Evolutionary conservation across 768 basidiomycete species (phyloP).

Genomic region (Calocera viscosa): DNA sequence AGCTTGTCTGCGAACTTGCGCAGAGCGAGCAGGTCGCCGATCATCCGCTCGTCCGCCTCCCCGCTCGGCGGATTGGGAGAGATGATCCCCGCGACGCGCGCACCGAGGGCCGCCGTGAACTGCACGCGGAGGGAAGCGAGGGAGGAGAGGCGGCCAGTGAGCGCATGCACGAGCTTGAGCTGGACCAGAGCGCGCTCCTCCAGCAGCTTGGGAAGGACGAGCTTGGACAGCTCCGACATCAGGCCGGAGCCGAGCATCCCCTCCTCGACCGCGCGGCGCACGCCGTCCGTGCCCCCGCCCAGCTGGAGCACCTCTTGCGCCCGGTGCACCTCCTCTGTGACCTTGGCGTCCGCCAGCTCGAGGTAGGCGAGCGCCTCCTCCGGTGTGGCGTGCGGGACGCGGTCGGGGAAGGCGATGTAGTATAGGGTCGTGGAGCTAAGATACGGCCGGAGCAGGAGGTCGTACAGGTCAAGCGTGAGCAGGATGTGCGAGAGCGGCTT

Average conservation of each 20-base stretch:
- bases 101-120: background rate
- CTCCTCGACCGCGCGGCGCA: background rate
- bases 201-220: background rate
- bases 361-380: conserved; percentile 1
- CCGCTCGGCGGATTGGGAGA: background rate
- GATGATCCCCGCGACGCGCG: background rate
- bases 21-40: conserved; percentile 54
- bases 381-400: background rate
- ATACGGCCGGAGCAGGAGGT: conserved; percentile 12
- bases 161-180: background rate
- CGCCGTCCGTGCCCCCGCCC: background rate
- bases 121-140: background rate
- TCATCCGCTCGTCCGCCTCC: conserved; percentile 61
- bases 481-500: background rate
- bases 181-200: background rate
- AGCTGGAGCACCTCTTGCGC: background rate
- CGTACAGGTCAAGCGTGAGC: conserved; percentile 13
- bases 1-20: conserved; percentile 46
- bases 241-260: background rate
- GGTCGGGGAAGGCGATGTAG: background rate
- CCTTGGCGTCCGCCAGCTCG: background rate
- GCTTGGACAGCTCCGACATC: background rate
- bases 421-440: background rate
- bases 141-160: background rate
- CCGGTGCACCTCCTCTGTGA: background rate